Evolutionary conservation across 768 basidiomycete genomes (phyloP), one percentile per base, ranked within the genome.

Genomic region (Clitopilus passeckerianus): DNA sequence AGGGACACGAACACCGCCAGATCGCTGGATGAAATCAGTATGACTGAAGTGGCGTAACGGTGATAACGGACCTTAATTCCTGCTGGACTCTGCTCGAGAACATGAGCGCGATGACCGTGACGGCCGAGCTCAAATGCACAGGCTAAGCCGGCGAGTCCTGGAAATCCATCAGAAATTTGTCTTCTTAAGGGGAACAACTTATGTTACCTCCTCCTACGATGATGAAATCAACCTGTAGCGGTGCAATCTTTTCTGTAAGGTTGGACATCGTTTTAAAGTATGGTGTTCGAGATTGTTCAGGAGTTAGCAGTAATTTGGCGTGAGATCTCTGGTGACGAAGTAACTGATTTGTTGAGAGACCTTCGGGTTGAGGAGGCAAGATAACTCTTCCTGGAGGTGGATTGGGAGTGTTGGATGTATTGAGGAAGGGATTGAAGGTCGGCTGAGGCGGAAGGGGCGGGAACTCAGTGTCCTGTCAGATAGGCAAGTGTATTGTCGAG

Each of bases 41-140:
- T n/a, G 22, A 22, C 10, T 23, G 9, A 23, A 50, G 9, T 18
- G 16, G 27, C n/a, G 12, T 41, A 50, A 58, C 34, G 4, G 34
- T 58, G 16, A 22, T 24, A 56, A 63, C 70, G 24, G 37, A 77
- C 78, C 59, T 72, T 68, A 33, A 74, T 70, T 20, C 73, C 65
- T 2, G 66, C 71, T 14, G 65, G 63, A 18, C 64, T 65, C 59
- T 68, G 71, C 59, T 85, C 83, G 37, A 84, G 70, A 1, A 85
- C 77, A 7, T 74, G 72, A 5, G 84, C 82, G 7, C 70, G 72
- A 62, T 85, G 84, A 2, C 84, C 84, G 44, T 72, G 72, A 60
- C 74, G 72, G 23, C 74, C 73, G n/a, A 85, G 72, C 5, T 77
- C 74, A 64, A 74, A 76, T 5, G 82, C 84, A 55, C 75, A 76